phyloP scores from a whole-genome alignment of 2,329 filamentous ascomycete genomes.

The Ascochyta viciae-villosae region DNA sequence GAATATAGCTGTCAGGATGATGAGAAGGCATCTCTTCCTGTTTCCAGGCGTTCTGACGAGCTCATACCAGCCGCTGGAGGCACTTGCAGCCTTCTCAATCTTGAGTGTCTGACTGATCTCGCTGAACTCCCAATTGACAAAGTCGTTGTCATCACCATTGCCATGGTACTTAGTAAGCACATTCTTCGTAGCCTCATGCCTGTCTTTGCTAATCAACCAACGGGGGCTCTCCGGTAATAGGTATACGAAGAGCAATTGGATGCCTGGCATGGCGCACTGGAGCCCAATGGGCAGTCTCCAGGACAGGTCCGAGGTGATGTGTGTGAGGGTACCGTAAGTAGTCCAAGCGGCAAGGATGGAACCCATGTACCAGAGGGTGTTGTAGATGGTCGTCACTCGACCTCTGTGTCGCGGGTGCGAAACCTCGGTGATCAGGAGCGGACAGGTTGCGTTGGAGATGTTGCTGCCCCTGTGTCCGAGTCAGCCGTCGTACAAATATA shows the following conservation, averaged over 20 bases:
- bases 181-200: slow-evolving; percentile 14
- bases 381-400: slow-evolving; percentile 63
- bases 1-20: slow-evolving; percentile 23
- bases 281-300: slow-evolving; percentile 70
- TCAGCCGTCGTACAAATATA: neutral
- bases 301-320: slow-evolving; percentile 14
- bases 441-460: slow-evolving; percentile 61
- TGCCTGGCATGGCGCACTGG: slow-evolving; percentile 64
- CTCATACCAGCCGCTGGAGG: slow-evolving; percentile 23
- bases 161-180: slow-evolving; percentile 26
- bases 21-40: slow-evolving; percentile 23
- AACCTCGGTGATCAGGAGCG: slow-evolving; percentile 63
- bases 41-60: slow-evolving; percentile 26
- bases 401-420: slow-evolving; percentile 66
- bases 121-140: slow-evolving; percentile 24
- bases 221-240: slow-evolving; percentile 62
- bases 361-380: slow-evolving; percentile 45
- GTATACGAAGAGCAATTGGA: slow-evolving; percentile 68
- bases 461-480: slow-evolving; percentile 54
- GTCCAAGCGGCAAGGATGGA: slow-evolving; percentile 29
- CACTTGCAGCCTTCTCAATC: slow-evolving; percentile 19
- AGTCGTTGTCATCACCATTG: slow-evolving; percentile 23
- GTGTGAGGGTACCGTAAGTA: slow-evolving; percentile 20
- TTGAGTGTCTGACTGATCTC: slow-evolving; percentile 27
- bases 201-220: slow-evolving; percentile 23